Evolutionary conservation across 2,329 filamentous ascomycete genomes (phyloP), one percentile per base, ranked within the genome.

Genomic region (Xylariales sp.): DNA sequence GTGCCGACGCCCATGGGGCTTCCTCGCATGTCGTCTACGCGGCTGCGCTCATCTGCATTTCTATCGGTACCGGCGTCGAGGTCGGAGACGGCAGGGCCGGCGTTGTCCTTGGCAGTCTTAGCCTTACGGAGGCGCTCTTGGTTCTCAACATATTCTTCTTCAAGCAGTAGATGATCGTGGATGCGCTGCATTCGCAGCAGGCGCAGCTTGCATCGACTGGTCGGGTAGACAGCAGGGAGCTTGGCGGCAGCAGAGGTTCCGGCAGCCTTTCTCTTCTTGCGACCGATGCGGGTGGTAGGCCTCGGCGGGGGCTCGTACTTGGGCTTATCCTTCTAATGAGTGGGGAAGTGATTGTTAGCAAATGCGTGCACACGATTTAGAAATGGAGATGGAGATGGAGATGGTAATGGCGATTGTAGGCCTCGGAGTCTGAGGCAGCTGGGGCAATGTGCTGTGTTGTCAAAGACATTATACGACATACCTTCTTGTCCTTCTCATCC

Each of bases 111-210:
- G 39, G 79, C 84, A 2, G 81, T 78, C 75, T 95, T 96, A 47
- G 89, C 85, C 66, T 95, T 96, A 55, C 94, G 83, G 54, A 96
- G 73, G 31, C 88, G 87, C 67, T 98, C 93, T 67, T 98, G 93
- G 64, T 98, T 98, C 73, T 97, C 91, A 45, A 98, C 93, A 51
- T 95, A 98, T 67, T 98, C 93, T 62, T 98, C 93, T 63, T 98
- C 93, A 20, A 98, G 80, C 45, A 98, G 73, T 44, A 98, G 76
- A 59, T 98, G 93, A 61, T 98, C 93, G 72, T 98, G 94, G 54
- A 97, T 89, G 57, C 93, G 84, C 70, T 98, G 93, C 93, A 98
- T 96, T 55, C 93, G 88, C 43, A 98, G 79, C 47, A 97, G 88
- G 53, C 91, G 83, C 52, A 98, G 78, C 74, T 98, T 98, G 78